These are phyloP conservation scores for Bipolaris sorokiniana DNA, from an alignment of 2,329 filamentous ascomycete genomes.

Conservation along the genomic window DNA sequence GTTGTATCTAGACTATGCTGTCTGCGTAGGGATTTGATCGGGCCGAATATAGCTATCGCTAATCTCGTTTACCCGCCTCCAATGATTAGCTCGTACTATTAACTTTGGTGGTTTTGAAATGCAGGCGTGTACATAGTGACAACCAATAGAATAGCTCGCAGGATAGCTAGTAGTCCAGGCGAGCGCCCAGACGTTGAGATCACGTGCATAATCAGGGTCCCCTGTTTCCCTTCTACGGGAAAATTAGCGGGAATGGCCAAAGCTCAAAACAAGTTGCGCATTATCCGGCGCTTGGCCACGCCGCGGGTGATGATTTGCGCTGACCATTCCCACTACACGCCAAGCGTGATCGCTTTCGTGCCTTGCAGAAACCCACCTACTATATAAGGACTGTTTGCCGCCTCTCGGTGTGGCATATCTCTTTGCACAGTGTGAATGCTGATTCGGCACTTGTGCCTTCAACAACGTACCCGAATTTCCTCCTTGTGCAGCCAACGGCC, in stretches of 20 bases:
- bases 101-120: not conserved
- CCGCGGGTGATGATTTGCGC: not conserved
- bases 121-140: not conserved
- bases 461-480: not conserved
- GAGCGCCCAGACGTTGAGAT: not conserved
- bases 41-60: not conserved
- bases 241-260: no score
- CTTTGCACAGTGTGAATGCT: not conserved
- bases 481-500: not conserved
- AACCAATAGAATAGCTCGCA: not conserved
- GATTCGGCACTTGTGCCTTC: not conserved
- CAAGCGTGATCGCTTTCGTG: not conserved
- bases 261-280: not conserved
- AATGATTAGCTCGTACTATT: not conserved
- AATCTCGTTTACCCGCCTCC: not conserved
- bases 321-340: not conserved
- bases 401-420: not conserved
- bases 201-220: not conserved
- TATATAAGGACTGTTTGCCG: not conserved
- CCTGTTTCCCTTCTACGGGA: not conserved
- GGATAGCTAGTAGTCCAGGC: not conserved
- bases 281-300: not conserved
- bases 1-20: not conserved
- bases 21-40: not conserved
- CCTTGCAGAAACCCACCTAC: not conserved